A percentile compares a stretch with the other conserved stretches of the same genome.
phyloP scores from a whole-genome alignment of 2,329 filamentous ascomycete species.

The Alternaria consortialis region DNA sequence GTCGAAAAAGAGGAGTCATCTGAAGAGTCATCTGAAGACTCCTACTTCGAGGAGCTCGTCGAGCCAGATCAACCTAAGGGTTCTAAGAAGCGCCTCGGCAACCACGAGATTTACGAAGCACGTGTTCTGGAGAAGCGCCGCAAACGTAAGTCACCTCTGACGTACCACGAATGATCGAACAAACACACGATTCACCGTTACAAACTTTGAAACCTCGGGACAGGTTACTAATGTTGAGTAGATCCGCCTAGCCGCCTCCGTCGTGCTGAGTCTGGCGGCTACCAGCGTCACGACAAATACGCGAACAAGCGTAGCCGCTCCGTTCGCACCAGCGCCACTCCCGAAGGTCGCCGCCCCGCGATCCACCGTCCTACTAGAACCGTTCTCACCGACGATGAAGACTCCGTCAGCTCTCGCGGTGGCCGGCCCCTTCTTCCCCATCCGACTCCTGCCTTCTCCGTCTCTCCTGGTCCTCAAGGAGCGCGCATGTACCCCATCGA shows the following conservation, averaged over 20 bases:
- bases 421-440: constrained; percentile 5
- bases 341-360: constrained; percentile 1
- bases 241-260: constrained; percentile 36
- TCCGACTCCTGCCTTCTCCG: constrained; percentile 18
- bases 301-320: constrained; percentile 14
- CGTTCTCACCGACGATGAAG: constrained; percentile 26
- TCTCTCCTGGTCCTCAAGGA: constrained; percentile 16
- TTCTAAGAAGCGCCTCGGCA: constrained; percentile 26
- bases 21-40: constrained; percentile 36
- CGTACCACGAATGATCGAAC: neutral
- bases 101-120: constrained; percentile 42
- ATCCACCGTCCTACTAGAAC: constrained; percentile 5
- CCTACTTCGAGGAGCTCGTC: constrained; percentile 42
- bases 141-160: constrained; percentile 29
- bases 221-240: constrained; percentile 15
- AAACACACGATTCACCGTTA: neutral
- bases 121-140: constrained; percentile 37
- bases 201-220: neutral
- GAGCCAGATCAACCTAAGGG: constrained; percentile 35
- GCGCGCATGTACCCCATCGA: constrained; percentile 10
- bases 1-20: constrained; percentile 20
- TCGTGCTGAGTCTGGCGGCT: constrained; percentile 35
- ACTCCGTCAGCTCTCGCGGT: constrained; percentile 4
- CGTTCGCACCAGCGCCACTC: constrained; percentile 19
- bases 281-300: constrained; percentile 36